Conservation (phyloP, 2,329 filamentous ascomycete genomes). For the Tolypocladium inflatum region DNA sequence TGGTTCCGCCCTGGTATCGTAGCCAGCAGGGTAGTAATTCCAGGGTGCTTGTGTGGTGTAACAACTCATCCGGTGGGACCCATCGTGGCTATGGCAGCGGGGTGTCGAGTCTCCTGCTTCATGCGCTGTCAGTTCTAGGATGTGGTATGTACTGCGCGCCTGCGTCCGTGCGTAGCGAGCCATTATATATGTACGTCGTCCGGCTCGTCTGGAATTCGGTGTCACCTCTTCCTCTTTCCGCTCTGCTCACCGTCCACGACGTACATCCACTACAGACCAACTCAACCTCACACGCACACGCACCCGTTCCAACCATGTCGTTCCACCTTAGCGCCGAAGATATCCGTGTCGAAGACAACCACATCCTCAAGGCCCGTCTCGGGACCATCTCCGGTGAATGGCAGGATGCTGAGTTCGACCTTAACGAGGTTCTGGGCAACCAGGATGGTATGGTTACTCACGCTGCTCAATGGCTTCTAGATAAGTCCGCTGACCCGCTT, state of each 20-base stretch:
- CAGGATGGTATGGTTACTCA: background rate
- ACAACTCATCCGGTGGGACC: background rate
- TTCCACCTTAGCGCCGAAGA: background rate
- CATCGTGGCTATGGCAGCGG: background rate
- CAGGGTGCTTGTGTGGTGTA: background rate
- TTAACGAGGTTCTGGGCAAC: background rate
- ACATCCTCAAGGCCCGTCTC: background rate
- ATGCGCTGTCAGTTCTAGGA: background rate
- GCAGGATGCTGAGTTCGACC: background rate
- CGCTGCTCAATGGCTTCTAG: background rate
- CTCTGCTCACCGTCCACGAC: background rate
- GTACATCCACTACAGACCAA: background rate
- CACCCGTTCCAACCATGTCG: background rate
- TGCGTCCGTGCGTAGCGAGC: background rate
- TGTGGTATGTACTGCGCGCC: background rate
- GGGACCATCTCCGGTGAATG: background rate
- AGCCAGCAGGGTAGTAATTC: background rate
- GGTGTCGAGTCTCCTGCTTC: background rate
- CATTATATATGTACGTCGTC: background rate
- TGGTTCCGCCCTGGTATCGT: background rate
- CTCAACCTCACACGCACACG: background rate
- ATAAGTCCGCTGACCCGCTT: background rate
- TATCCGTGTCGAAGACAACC: background rate
- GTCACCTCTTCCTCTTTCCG: background rate
- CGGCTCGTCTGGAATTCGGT: no score